A percentile compares a stretch with the other conserved stretches of the same genome.
Conservation (phyloP, 768 basidiomycete species). For the Amanita rubescens region DNA sequence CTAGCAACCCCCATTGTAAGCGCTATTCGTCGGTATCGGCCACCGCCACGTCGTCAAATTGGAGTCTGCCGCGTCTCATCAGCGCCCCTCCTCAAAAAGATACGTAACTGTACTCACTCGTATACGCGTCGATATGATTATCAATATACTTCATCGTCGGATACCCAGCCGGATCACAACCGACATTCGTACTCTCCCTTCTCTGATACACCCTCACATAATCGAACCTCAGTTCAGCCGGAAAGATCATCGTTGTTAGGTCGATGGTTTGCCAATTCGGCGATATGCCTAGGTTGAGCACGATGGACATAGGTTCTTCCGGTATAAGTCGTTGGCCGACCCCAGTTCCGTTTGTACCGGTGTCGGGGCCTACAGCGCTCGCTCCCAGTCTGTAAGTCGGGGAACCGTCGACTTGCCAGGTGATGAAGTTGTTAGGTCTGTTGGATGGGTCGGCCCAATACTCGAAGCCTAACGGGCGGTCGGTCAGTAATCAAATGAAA, state of each 20-base stretch:
- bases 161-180: slow-evolving; percentile 57
- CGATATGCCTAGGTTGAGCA: slow-evolving; percentile 60
- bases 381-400: slow-evolving; percentile 48
- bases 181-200: slow-evolving; percentile 46
- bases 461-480: too few relatives aligned
- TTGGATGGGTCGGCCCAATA: too few relatives aligned
- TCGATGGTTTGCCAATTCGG: slow-evolving; percentile 62
- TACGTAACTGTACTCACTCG: too few relatives aligned
- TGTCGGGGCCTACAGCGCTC: slow-evolving; percentile 37
- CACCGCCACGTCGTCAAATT: too few relatives aligned
- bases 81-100: too few relatives aligned
- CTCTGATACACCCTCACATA: slow-evolving; percentile 81
- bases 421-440: too few relatives aligned
- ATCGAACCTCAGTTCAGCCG: slow-evolving; percentile 63
- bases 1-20: too few relatives aligned
- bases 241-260: slow-evolving; percentile 52
- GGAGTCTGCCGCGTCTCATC: too few relatives aligned
- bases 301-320: slow-evolving; percentile 52
- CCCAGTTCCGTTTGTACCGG: slow-evolving; percentile 29
- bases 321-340: slow-evolving; percentile 55
- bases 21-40: too few relatives aligned
- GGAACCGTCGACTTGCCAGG: too few relatives aligned
- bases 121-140: slow-evolving; percentile 51
- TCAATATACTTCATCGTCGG: slow-evolving; percentile 64
- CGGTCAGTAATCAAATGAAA: too few relatives aligned